Evolutionary conservation across 305 asterid species (phyloP).

Genomic region (Solanum chacoense): DNA sequence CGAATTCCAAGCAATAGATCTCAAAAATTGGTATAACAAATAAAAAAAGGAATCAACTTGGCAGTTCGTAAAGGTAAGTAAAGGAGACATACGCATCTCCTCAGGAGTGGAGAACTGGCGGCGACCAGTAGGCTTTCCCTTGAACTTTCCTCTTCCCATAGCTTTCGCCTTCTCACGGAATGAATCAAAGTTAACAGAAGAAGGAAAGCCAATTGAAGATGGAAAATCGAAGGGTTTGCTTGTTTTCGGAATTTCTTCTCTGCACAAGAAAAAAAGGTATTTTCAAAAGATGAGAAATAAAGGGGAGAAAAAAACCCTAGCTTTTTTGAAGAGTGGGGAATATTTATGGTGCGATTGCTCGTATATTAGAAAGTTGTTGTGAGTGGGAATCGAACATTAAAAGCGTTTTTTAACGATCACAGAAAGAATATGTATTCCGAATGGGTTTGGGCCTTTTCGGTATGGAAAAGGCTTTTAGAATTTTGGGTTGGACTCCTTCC

Average conservation of each 20-base stretch:
- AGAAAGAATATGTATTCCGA: not conserved
- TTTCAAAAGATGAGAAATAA: not conserved
- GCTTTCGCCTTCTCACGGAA: not conserved
- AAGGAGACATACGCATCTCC: constrained; percentile 45
- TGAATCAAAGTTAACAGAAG: not conserved
- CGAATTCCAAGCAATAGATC: not conserved
- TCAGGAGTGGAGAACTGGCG: constrained; percentile 93
- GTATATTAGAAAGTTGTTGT: not conserved
- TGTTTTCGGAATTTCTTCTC: not conserved
- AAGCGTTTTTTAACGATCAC: not conserved
- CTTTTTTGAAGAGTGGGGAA: not conserved
- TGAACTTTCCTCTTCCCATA: constrained; percentile 96
- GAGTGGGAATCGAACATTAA: not conserved
- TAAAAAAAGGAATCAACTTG: not conserved
- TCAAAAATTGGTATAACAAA: not conserved
- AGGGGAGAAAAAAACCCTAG: not conserved
- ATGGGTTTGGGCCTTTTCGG: not conserved
- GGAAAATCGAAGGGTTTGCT: not conserved
- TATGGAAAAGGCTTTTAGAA: not conserved
- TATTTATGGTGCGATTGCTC: not conserved
- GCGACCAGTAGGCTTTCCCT: constrained; percentile 98
- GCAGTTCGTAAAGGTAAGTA: not conserved
- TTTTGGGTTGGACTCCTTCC: not conserved
- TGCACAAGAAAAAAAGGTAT: not conserved
- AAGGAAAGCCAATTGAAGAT: not conserved